Percentiles rank a stretch among this genome's conserved stretches.
Conservation (phyloP, 179 eudicot species). For the Gypsophila paniculata region DNA sequence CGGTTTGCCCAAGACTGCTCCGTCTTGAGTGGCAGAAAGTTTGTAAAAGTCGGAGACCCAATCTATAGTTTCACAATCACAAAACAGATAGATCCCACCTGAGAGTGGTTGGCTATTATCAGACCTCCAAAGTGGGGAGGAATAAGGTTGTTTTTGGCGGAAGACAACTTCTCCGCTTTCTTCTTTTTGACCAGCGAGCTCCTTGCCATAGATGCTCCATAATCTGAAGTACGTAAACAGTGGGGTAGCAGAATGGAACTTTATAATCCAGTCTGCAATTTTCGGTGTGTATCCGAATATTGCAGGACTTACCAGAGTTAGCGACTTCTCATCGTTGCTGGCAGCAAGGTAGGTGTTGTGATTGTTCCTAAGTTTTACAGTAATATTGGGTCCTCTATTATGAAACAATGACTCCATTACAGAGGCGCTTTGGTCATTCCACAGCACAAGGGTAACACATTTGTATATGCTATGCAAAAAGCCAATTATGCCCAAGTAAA, state of each 20-base stretch:
- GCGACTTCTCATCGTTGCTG: neutral
- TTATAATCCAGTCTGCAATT: neutral
- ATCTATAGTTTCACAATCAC: neutral
- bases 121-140: neutral
- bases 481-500: neutral
- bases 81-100: constrained; percentile 7
- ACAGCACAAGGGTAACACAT: neutral
- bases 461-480: neutral
- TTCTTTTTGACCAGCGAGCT: constrained; percentile 1
- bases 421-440: neutral
- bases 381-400: neutral
- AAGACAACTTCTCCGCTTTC: neutral
- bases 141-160: neutral
- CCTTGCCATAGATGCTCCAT: neutral
- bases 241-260: neutral
- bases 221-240: neutral
- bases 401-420: constrained; percentile 8
- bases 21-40: constrained; percentile 11
- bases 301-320: neutral
- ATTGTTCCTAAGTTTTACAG: constrained; percentile 9
- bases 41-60: constrained; percentile 8
- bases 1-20: neutral
- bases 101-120: constrained; percentile 1
- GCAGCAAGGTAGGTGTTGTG: constrained; percentile 2
- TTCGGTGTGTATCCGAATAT: constrained; percentile 1